Evolutionary conservation across 1,284 basidiomycete species (phyloP), one percentile per base, ranked within the genome.

Genomic region (Tylopilus sp.): DNA sequence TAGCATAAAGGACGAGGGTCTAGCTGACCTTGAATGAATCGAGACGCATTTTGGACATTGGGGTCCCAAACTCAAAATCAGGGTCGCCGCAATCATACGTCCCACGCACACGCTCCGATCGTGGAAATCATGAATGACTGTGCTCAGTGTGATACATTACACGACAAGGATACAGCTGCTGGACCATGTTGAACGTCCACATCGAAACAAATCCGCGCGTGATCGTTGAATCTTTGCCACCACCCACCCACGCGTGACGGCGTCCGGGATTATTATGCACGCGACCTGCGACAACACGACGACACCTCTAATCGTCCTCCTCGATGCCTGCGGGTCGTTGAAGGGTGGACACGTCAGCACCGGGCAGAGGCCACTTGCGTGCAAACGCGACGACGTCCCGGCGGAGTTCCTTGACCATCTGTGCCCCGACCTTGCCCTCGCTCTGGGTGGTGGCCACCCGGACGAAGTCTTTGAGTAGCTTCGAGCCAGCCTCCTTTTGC

Each of bases 381-480:
- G 94, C 91, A 68, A 98, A 98, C 50, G 61, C 76, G 59, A 80
- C 74, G 31, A 96, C 93, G 62, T 95, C 92, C 43, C 79, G 75
- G 43, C 83, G 75, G 53, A 96, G 82, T 62, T 84, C 76, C 66
- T 79, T 79, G 48, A 98, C 92, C 68, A 85, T 76, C 63, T 81
- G 73, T 50, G 79, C 81, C 29, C 91, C 90, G 60, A 84, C 79
- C 70, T 90, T 84, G 60, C 83, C 85, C 62, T 84, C 89, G 61
- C 83, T 79, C 59, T 85, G 81, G 25, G 76, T 78, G 31, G 86
- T 88, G 43, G 92, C 94, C 40, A 87, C 86, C 57, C 87, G 84
- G 62, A 95, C 84, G 68, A 99, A 99, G 82, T 98, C 96, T 80
- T 95, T 95, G 59, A 99, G 83, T 59, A 97, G 78, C 82, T 98